Evolutionary conservation across 352 stramenopile genomes (phyloP), one percentile per base, ranked within the genome.

Genomic region (Plasmopara muralis): DNA sequence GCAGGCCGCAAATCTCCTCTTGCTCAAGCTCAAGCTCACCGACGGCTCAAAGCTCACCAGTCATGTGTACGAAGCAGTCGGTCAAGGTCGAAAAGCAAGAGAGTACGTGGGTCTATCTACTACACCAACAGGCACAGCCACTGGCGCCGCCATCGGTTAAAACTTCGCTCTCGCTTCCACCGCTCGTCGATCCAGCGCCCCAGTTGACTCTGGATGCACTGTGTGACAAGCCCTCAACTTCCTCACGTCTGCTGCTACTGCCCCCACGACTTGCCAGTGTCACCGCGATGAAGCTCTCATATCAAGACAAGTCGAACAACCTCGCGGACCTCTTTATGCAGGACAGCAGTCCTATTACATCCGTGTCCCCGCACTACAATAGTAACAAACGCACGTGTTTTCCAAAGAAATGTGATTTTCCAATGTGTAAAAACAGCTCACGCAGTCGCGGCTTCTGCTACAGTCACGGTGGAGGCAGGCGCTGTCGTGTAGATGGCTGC

Each of bases 401-500:
- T 39, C 77, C 77, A 15, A 89, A 88, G 69, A 89, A 89, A 52
- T 89, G 79, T 58, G 77, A 87, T 63, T 89, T 89, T 43, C 79
- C 79, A 8, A 81, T 89, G 74, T 89, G 79, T 70, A 86, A 86
- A 62, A 89, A 89, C 74, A 83, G 70, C 53, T 85, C 79, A 14
- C 76, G 79, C 40, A 85, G 72, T 50, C 79, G 79, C 38, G 79
- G 79, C 42, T 89, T 87, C 59, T 89, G 78, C 57, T 89, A 89
- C 70, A 85, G 72, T 48, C 78, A 89, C 47, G 78, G 78, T 14
- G 78, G 78, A 8, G 78, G 78, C 0, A 66, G 78, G 0, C 74
- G 78, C 29, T 89, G 78, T 50, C 59, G 76, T 13, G 68, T 87
- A 39, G 72, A 87, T 45, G 71, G 68, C 25, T 89, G 78, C 56